These are phyloP conservation scores for Trapa incisa DNA, from an alignment of 345 rosid genomes.

Conservation along the genomic window DNA sequence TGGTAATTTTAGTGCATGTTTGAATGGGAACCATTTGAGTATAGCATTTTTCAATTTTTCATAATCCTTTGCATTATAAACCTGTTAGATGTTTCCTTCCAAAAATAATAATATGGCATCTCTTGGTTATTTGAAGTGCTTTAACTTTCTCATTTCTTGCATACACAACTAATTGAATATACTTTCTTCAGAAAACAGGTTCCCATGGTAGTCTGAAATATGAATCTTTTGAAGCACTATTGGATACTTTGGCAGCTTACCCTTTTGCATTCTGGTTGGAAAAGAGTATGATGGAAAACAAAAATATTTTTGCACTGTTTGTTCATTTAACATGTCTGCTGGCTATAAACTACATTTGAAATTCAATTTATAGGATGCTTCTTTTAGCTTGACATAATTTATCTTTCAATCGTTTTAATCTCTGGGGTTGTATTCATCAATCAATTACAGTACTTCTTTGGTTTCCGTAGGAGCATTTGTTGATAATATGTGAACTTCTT, in stretches of 20 bases:
- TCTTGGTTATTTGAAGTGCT: neutral
- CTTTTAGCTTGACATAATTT: neutral
- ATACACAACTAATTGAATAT: neutral
- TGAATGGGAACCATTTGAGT: neutral
- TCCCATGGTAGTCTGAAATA: neutral
- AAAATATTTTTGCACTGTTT: neutral
- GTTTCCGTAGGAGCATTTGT: constrained; percentile 77
- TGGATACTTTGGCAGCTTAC: neutral
- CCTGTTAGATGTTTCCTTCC: neutral
- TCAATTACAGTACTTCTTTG: constrained; percentile 7
- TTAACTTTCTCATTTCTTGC: neutral
- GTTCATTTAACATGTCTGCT: neutral
- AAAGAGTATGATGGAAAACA: no score
- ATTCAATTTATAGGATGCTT: neutral
- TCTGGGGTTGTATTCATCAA: neutral
- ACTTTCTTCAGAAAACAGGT: neutral
- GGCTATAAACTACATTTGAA: neutral
- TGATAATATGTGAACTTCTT: constrained; percentile 95
- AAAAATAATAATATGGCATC: neutral
- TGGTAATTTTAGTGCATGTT: neutral
- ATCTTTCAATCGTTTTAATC: neutral
- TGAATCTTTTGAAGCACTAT: neutral
- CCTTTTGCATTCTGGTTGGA: neutral
- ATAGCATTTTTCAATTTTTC: neutral
- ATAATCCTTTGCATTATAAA: neutral